Base-by-base conservation (phyloP, 768 basidiomycete species). In the Lactifluus piperatus region DNA sequence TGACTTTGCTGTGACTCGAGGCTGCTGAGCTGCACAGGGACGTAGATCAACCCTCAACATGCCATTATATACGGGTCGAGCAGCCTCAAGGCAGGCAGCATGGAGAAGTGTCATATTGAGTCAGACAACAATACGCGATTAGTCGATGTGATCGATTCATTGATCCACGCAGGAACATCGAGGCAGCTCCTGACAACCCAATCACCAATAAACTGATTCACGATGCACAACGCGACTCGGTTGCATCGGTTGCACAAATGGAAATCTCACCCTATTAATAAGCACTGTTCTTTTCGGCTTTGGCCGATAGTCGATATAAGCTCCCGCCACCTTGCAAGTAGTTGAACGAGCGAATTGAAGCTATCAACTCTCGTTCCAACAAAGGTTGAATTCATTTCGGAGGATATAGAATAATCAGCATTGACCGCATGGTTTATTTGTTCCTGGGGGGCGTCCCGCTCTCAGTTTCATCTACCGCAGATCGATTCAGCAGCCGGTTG, bases 131-230 rank as follows among this genome's bases (percentile, higher is more conserved):
- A 32, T 7, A 24, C 49, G 22, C 26, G 14, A 49, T 30, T 3
- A 4, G 27, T 20, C 34, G 18, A 27, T 22, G 39, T 37, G 34
- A 36, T 29, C 29, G 36, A 32, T 41, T 29, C 16, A 37, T 56
- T 56, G 55, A 56, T 56, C 13, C 47, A 57, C 48, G 56, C 56
- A 44, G 0, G 18, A 30, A 43, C 48, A 57, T 32, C 48, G 56
- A 55, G 54, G 44, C 54, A 2, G 22, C n/a, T 54, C 43, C 32
- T 29, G 45, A 24, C 51, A 13, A 30, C 22, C 5, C 11, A 29
- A 20, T 34, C 10, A 5, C 22, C 8, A 11, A 32, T 4, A 32
- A 13, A 24, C 43, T 44, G 22, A 44, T 22, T 43, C 41, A 43
- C 0, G 11, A 8, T 34, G n/a, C n/a, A n/a, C 34, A 30, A 30